Evolutionary conservation across 1,284 basidiomycete species (phyloP), one percentile per base, ranked within the genome.

Genomic region (Malassezia psittaci): DNA sequence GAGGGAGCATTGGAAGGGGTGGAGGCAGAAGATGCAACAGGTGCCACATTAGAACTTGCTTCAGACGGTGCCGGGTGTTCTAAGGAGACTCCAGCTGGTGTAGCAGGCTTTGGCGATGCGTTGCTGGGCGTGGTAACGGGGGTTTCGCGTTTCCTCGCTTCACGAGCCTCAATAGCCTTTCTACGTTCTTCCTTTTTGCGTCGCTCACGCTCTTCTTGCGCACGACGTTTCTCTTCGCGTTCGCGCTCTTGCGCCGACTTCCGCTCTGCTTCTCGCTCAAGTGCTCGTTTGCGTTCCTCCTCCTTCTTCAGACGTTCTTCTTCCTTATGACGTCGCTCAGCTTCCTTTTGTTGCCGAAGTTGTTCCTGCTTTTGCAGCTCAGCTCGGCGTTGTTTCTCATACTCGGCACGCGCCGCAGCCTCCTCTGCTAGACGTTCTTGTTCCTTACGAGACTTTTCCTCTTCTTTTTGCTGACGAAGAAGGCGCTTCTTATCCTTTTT

Each of bases 401-500:
- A 66, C 67, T 83, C 82, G 51, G 83, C 82, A 61, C 85, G 83
- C 33, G 79, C 77, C 21, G 83, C 83, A 39, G 79, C 80, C 48
- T 72, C 69, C 35, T 59, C 69, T 40, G 65, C 66, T 37, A 63
- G 67, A 45, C 61, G 61, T 59, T 69, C 72, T 83, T 40, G 82
- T 82, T 68, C 89, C 85, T 74, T 90, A 86, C 18, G 40, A 21
- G 40, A 86, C 85, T 74, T 84, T 82, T 63, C 72, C 49, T 89
- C 88, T 67, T 96, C 93, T 73, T 91, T 93, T 51, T 86, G 87
- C 66, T 83, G 80, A 77, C 91, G 93, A 78, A 91, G 88, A 75
- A 83, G 83, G 77, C 90, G 84, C 79, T 87, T 88, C 84, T 93
- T 93, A 76, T 93, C 90, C 80, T 96, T 96, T 83, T 96, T 96